Evolutionary conservation across 257 asterid genomes (phyloP), one percentile per base, ranked within the genome.

Genomic region (Solanum etuberosum): DNA sequence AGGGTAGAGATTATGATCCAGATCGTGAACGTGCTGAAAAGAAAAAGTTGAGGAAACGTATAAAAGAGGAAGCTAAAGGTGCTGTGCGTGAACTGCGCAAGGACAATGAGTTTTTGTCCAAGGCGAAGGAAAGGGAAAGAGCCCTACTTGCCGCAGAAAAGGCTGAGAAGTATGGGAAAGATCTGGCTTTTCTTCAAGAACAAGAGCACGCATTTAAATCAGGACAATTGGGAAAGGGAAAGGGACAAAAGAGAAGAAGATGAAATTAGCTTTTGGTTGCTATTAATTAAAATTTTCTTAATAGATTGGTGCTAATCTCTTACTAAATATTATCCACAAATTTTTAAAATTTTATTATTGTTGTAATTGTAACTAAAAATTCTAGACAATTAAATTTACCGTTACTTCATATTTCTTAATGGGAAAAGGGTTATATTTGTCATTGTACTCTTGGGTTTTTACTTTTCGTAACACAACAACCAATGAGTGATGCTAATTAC

Each of bases 1-100:
- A 97, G 91, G 99, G 99, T 67, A 93, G 99, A 89, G 99, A 97
- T 84, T 97, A 97, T 37, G 99, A 97, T 84, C 99, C 99, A n/a
- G 99, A 97, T 67, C 95, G 98, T 5, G 98, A 95, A 23, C 91
- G 98, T 88, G 96, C 98, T 63, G 98, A 94, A 91, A 88, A 40
- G 90, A 94, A 91, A 86, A 95, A 96, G 88, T 25, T 97, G 88
- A 95, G 89, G 93, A 95, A 92, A 87, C 94, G 87, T 6, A 29
- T 95, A 32, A 90, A 90, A 83, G 90, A 90, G 84, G 98, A 96
- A 90, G 94, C 93, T 34, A 93, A 91, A 89, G 98, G 98, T 8
- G 99, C 98, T 1, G 92, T 88, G 0, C 94, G 99, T 18, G 99
- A 97, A 86, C 88, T 97, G 72, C 93, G 98, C 29, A 97, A 97